These are phyloP conservation scores for Sarocladium strictum DNA, from an alignment of 2,329 filamentous ascomycete genomes.

Conservation along the genomic window DNA sequence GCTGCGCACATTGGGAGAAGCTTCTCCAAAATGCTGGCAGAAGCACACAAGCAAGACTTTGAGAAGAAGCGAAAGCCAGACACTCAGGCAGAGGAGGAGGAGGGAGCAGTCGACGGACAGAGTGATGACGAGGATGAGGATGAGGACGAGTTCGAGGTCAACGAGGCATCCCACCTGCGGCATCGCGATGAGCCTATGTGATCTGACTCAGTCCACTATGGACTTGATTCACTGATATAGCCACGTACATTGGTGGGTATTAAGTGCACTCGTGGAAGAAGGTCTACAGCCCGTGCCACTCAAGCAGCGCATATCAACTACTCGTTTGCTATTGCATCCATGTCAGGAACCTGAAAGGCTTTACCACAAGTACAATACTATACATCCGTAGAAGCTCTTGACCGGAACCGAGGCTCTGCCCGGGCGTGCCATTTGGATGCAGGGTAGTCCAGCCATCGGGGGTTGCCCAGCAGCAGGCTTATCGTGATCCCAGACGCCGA, in stretches of 20 bases:
- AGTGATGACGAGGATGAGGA: constrained; percentile 26
- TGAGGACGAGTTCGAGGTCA: constrained; percentile 19
- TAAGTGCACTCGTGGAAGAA: too few species aligned
- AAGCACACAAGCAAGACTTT: constrained; percentile 87
- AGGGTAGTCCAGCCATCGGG: background rate
- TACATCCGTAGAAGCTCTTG: too few species aligned
- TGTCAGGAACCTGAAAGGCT: too few species aligned
- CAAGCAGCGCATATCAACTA: too few species aligned
- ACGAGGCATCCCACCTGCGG: constrained; percentile 14
- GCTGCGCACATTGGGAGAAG: constrained; percentile 27
- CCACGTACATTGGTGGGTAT: too few species aligned
- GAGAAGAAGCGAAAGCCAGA: constrained; percentile 60
- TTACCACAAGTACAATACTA: too few species aligned
- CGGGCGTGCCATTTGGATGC: background rate
- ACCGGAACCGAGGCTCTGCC: too few species aligned
- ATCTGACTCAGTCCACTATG: background rate
- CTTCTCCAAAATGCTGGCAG: constrained; percentile 63
- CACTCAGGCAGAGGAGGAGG: constrained; percentile 20
- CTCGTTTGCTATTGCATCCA: too few species aligned
- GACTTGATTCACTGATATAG: background rate
- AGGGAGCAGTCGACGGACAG: constrained; percentile 16
- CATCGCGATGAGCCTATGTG: background rate
- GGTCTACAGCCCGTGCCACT: too few species aligned
- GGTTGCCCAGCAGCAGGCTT: background rate
- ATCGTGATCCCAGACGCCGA: background rate